Evolutionary conservation across 345 rosid species (phyloP), one percentile per base, ranked within the genome.

Genomic region (Abelmoschus esculentus): DNA sequence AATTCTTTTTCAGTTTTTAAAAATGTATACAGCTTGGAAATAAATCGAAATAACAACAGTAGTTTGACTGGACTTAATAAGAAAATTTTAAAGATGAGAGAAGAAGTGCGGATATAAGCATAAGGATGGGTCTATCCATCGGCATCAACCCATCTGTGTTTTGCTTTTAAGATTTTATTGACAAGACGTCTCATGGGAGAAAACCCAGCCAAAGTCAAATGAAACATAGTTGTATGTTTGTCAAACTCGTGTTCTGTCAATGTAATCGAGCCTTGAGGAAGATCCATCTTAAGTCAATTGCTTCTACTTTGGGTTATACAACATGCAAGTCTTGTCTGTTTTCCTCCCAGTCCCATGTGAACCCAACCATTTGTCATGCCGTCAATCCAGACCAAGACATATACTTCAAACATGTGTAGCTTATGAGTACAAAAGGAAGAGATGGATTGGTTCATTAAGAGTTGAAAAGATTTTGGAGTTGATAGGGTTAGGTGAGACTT

Each of bases 261-360:
- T 4, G 32, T 8, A 22, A 42, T 64, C 18, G 53, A 63, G 67
- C 38, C 69, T 46, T 65, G 69, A 65, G 34, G 69, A 65, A 65
- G 67, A 53, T 64, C 67, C 19, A 64, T 14, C 55, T 7, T 3
- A 46, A 14, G 55, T 65, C 69, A 46, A 46, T 65, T 65, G 46
- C 69, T 46, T 65, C 55, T 52, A 26, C 26, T 14, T 26, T 46
- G 2, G 69, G 69, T 46, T 31, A 22, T n/a, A n/a, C n/a, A n/a
- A n/a, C n/a, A n/a, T n/a, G n/a, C n/a, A n/a, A n/a, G n/a, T n/a
- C n/a, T n/a, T n/a, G n/a, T n/a, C n/a, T n/a, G n/a, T n/a, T n/a
- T n/a, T n/a, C n/a, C n/a, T n/a, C n/a, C n/a, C n/a, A n/a, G n/a
- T n/a, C n/a, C n/a, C n/a, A n/a, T n/a, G n/a, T n/a, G n/a, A n/a